Conservation (phyloP, 2,329 filamentous ascomycete genomes). For the Xylariomycetidae sp. region DNA sequence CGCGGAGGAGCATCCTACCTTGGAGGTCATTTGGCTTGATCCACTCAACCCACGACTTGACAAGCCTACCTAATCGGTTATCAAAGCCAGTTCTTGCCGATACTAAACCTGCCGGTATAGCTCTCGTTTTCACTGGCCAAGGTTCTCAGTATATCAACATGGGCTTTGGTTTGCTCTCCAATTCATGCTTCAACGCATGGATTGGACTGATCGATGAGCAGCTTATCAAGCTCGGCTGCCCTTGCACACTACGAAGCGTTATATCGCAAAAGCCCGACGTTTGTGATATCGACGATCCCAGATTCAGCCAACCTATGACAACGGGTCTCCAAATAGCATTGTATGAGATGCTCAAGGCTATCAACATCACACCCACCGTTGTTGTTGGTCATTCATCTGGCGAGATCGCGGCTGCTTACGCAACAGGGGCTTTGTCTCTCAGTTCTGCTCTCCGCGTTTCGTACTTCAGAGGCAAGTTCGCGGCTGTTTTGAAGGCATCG, state of each 20-base stretch:
- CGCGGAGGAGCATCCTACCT: no score
- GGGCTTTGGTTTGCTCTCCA: constrained; percentile 9
- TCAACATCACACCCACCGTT: constrained; percentile 13
- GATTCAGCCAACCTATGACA: constrained; percentile 21
- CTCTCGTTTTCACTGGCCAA: constrained; percentile 7
- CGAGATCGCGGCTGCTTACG: constrained; percentile 30
- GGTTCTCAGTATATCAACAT: constrained; percentile 2
- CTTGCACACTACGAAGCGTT: background rate
- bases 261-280: background rate
- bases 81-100: no score
- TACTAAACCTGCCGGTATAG: no score
- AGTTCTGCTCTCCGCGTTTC: constrained; percentile 24
- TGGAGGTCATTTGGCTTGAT: no score
- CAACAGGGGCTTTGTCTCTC: constrained; percentile 14
- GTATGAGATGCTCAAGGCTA: constrained; percentile 21
- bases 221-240: background rate
- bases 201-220: background rate
- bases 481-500: constrained; percentile 9
- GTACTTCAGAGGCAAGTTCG: constrained; percentile 22
- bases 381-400: constrained; percentile 29
- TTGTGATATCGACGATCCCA: constrained; percentile 12
- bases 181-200: constrained; percentile 10
- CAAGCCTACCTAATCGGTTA: no score
- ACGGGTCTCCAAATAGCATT: constrained; percentile 27
- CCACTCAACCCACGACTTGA: no score